phyloP scores from a whole-genome alignment of 768 basidiomycete genomes.

The Xerocomellus intermedius region DNA sequence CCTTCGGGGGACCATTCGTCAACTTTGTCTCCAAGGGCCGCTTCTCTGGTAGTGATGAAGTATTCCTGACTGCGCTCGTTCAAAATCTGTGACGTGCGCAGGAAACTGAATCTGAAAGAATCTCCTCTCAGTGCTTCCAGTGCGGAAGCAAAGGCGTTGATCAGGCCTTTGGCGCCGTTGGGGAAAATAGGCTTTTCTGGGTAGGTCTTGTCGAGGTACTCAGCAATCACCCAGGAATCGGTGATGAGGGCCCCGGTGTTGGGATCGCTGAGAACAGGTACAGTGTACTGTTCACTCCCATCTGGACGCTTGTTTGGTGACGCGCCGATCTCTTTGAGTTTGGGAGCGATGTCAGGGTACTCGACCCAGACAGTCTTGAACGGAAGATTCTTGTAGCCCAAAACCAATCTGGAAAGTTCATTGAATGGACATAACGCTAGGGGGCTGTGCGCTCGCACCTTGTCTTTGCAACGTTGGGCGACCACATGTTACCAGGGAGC shows the following conservation, averaged over 20 bases:
- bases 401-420: constrained; percentile 24
- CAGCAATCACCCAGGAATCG: constrained; percentile 33
- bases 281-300: constrained; percentile 26
- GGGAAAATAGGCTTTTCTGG: constrained; percentile 32
- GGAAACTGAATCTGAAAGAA: constrained; percentile 13
- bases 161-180: constrained; percentile 19
- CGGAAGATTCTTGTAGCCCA: constrained; percentile 34
- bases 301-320: constrained; percentile 15
- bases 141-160: constrained; percentile 20
- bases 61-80: constrained; percentile 35
- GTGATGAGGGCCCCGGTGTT: constrained; percentile 27
- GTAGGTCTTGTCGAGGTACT: constrained; percentile 38
- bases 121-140: neutral
- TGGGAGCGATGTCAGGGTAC: constrained; percentile 31
- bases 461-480: constrained; percentile 39
- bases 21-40: constrained; percentile 33
- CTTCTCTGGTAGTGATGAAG: constrained; percentile 38
- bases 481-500: constrained; percentile 31
- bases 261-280: constrained; percentile 36
- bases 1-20: constrained; percentile 40
- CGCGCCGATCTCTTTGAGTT: constrained; percentile 27
- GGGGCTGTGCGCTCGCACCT: constrained; percentile 22
- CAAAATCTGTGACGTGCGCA: constrained; percentile 30
- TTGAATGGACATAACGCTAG: neutral
- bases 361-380: constrained; percentile 36